Conservation (phyloP, 2,329 filamentous ascomycete species). For the Lasiodiplodia theobromae region DNA sequence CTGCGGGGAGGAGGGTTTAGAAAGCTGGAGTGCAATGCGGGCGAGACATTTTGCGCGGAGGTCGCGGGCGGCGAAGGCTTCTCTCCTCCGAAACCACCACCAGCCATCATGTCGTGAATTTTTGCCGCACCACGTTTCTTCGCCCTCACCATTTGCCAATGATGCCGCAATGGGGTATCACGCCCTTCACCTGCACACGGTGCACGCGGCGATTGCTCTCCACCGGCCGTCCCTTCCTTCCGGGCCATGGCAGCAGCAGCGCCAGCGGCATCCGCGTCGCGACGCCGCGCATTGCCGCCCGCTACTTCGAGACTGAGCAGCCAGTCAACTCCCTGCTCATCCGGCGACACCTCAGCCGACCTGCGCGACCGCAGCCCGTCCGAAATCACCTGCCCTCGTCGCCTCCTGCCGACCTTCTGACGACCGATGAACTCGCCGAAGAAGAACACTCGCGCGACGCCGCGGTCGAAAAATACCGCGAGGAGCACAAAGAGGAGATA, state of each 20-base stretch:
- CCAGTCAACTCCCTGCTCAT: background rate
- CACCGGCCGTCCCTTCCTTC: background rate
- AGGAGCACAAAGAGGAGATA: background rate
- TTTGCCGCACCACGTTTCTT: background rate
- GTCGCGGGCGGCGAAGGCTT: constrained; percentile 30
- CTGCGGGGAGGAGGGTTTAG: constrained; percentile 39
- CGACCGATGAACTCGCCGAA: background rate
- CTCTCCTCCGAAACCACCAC: constrained; percentile 29
- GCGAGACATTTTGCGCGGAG: constrained; percentile 4
- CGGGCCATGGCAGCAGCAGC: background rate
- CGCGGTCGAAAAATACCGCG: background rate
- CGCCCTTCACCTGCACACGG: constrained; percentile 36
- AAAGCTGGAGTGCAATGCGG: constrained; percentile 34
- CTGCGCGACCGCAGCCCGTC: background rate
- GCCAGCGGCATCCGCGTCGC: constrained; percentile 10
- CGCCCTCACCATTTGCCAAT: constrained; percentile 28
- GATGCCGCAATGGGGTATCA: constrained; percentile 30
- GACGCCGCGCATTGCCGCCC: background rate
- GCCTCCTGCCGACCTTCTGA: background rate
- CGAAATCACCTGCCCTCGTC: background rate
- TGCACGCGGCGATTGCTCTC: constrained; percentile 31
- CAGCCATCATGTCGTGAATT: constrained; percentile 23
- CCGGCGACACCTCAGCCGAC: background rate
- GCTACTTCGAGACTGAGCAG: background rate
- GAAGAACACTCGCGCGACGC: background rate